Base-by-base conservation (phyloP, 768 basidiomycete species). In the Tubosaeta brunneosetosa region DNA sequence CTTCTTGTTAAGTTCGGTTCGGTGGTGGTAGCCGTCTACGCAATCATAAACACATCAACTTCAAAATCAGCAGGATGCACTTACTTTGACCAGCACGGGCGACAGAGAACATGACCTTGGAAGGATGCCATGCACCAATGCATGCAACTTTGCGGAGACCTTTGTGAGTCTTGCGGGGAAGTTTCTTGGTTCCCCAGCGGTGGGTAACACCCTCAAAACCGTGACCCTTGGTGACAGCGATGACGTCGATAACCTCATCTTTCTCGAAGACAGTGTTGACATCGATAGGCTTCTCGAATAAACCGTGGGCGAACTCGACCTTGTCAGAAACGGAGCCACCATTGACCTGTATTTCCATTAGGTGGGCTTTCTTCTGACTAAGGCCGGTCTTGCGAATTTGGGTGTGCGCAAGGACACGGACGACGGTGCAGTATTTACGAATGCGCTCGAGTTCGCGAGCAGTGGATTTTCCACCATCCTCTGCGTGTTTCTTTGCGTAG, bases 41-140 rank as follows among this genome's bases (percentile, higher is more conserved):
- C 16, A 51, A 48, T 62, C 34, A 34, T 51, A 26, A 10, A 54
- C n/a, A 41, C 45, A 12, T 16, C 42, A 2, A 41, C 19, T 19
- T 31, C 12, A 44, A 46, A 33, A 31, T 47, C 25, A 17, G 6
- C 48, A 53, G 22, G 45, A 37, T 67, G 53, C 40, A 79, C 91
- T 64, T 72, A 92, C 89, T 91, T 88, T 97, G 95, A 91, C 97
- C 97, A 62, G 97, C 94, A 81, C 97, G 94, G 56, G 94, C 97
- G 65, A 99, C 97, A n/a, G 94, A 94, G 85, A 93, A 98, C 95
- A 98, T 98, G 83, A 99, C 97, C 77, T 95, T 97, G 66, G 87
- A 88, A 71, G 93, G 94, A 81, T 95, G 93, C 92, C 92, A 95
- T 70, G 93, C 94, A 75, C 93, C 93, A 62, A 94, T 94, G 82